These are phyloP conservation scores for Bjerkandera adusta DNA, from an alignment of 1,284 basidiomycete species.

Conservation along the genomic window DNA sequence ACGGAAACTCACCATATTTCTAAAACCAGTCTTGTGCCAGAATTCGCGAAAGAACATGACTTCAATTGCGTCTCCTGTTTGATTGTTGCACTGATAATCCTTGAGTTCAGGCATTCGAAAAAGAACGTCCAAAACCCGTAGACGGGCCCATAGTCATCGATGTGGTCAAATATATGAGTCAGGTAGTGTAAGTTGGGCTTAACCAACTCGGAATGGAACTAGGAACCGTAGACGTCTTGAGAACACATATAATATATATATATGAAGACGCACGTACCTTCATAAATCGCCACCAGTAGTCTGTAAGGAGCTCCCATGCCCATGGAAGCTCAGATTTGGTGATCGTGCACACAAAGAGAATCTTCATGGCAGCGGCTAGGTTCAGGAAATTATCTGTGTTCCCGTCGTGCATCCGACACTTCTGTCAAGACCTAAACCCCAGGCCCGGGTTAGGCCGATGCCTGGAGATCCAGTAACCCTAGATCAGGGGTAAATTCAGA, in stretches of 20 bases:
- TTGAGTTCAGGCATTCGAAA: constrained; percentile 28
- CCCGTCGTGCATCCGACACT: constrained; percentile 10
- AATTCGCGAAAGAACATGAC: constrained; percentile 22
- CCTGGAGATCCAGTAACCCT: too few species aligned
- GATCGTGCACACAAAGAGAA: constrained; percentile 9
- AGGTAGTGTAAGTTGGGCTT: constrained; percentile 22
- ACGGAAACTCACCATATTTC: constrained; percentile 6
- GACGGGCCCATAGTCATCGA: constrained; percentile 23
- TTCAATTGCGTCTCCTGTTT: constrained; percentile 20
- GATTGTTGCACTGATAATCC: constrained; percentile 18
- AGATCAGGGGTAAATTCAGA: too few species aligned
- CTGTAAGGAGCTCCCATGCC: constrained; percentile 5
- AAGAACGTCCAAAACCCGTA: constrained; percentile 29
- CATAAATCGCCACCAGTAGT: constrained; percentile 5
- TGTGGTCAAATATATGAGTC: constrained; percentile 16
- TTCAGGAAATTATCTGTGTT: constrained; percentile 14
- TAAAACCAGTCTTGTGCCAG: background rate
- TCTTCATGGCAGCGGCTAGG: constrained; percentile 14
- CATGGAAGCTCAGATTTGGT: constrained; percentile 1
- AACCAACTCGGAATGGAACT: constrained; percentile 18
- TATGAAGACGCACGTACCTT: constrained; percentile 10
- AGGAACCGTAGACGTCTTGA: background rate
- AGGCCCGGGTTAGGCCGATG: too few species aligned
- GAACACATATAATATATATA: constrained; percentile 1
- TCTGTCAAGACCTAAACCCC: too few species aligned